Evolutionary conservation across 106 monocot genomes (phyloP).

Genomic region (Vanilla planifolia): DNA sequence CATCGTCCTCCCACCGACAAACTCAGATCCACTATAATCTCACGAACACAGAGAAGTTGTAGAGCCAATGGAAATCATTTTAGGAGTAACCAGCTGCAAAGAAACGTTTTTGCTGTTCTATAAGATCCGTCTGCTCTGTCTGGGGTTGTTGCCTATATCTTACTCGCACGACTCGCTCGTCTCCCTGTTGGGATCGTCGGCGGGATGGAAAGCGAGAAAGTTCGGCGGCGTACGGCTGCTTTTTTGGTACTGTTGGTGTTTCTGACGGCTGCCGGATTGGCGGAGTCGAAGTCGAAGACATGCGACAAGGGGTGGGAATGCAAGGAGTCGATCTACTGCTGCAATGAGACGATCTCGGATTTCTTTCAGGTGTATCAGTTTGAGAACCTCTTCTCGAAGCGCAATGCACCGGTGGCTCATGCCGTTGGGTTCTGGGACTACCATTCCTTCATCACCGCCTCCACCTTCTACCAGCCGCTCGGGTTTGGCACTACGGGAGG

Average conservation of each 20-base stretch:
- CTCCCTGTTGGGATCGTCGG: not conserved
- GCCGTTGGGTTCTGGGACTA: slow-evolving; percentile 94
- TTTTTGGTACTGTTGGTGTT: slow-evolving; percentile 3
- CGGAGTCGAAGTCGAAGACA: slow-evolving; percentile 44
- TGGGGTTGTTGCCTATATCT: not conserved
- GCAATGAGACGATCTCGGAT: slow-evolving; percentile 84
- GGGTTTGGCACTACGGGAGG: slow-evolving; percentile 95
- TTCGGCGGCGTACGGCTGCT: not conserved
- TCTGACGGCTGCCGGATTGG: not conserved
- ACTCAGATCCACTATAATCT: not conserved
- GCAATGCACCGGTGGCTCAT: slow-evolving; percentile 79
- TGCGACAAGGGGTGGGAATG: slow-evolving; percentile 99
- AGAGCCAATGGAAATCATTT: not conserved
- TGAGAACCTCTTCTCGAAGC: slow-evolving; percentile 88
- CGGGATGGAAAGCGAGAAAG: not conserved
- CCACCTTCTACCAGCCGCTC: slow-evolving; percentile 68
- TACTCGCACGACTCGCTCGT: not conserved
- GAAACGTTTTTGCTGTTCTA: not conserved
- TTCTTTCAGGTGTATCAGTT: slow-evolving; percentile 92
- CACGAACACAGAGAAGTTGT: too few species aligned
- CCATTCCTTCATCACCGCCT: slow-evolving; percentile 87
- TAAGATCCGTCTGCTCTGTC: not conserved
- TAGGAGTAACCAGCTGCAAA: not conserved
- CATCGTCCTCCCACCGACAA: slow-evolving; percentile 1
- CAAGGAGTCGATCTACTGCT: slow-evolving; percentile 68